Percentiles rank a stretch among this genome's conserved stretches.
These are phyloP conservation scores for Litchi chinensis DNA, from an alignment of 345 rosid genomes.

Conservation along the genomic window DNA sequence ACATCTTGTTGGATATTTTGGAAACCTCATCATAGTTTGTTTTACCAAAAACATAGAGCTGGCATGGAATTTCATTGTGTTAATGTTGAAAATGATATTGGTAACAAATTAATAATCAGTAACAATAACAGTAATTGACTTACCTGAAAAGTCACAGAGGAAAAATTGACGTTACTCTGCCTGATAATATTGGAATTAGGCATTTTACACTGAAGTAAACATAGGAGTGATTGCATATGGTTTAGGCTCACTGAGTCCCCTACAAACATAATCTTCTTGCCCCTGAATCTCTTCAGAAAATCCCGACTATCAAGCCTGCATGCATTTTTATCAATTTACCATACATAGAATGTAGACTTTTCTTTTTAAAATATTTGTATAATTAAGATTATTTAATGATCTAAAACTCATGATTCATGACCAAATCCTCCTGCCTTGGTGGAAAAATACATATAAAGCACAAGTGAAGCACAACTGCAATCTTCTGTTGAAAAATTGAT, in stretches of 20 bases:
- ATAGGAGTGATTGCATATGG: conserved; percentile 58
- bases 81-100: conserved; percentile 12
- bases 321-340: too few relatives aligned
- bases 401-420: too few relatives aligned
- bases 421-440: too few relatives aligned
- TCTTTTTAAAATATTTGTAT: too few relatives aligned
- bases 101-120: conserved; percentile 27
- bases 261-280: conserved; percentile 60
- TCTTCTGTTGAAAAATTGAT: too few relatives aligned
- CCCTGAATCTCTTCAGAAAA: conserved; percentile 39
- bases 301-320: conserved; percentile 55
- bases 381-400: too few relatives aligned
- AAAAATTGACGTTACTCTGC: conserved; percentile 14
- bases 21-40: too few relatives aligned
- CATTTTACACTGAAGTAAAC: conserved; percentile 55
- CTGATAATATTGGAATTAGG: conserved; percentile 39
- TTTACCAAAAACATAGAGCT: background rate
- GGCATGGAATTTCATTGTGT: too few relatives aligned
- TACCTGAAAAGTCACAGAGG: conserved; percentile 48
- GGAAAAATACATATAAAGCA: too few relatives aligned
- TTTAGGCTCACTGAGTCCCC: conserved; percentile 71
- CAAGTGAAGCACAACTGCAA: too few relatives aligned
- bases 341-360: too few relatives aligned
- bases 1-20: too few relatives aligned
- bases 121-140: background rate